Base-by-base conservation (phyloP, 192 early-diverging fungal genomes). In the Chytriomyces confervae region DNA sequence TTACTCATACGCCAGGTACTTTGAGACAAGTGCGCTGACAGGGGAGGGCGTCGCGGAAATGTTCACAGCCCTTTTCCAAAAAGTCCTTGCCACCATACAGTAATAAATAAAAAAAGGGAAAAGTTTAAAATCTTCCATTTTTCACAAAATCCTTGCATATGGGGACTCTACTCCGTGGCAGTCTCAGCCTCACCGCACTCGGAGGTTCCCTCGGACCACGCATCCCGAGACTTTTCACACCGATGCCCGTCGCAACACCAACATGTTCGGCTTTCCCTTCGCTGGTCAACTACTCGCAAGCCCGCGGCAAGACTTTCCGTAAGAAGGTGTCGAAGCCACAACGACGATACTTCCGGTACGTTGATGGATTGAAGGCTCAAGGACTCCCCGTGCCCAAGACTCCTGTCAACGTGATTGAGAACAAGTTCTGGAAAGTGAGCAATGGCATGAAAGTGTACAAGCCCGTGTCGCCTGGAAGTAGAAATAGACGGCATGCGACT, bases 401-500 rank as follows among this genome's bases (percentile, higher is more conserved):
- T 6, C 51, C 10, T 5, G 48, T 36, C 50, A 80, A 83, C 9
- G 80, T 82, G 18, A 43, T 80, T 60, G 86, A 88, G 53, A 88
- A 83, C 76, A 78, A 77, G 62, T 89, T 87, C 77, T 89, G 79
- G 80, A 86, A 85, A 53, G 80, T 89, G 68, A 86, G 87, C 50
- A 91, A 87, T 20, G 91, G 92, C 77, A 97, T 97, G 90, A 98
- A 97, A 86, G 92, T 95, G 11, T 95, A 95, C 85, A 98, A 94
- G 82, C 90, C 93, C 0, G 88, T 95, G 6, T 91, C 95, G 6
- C 94, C 94, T 23, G 95, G 96, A 74, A 89, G 91, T 24, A 89
- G 94, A 64, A 92, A 96, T 89, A 86, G 94, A 7, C 91, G 92
- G 46, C 90, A 96, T 84, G 88, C 91, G 3, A 91, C 94, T 51